Evolutionary conservation across 2,329 filamentous ascomycete genomes (phyloP).

Genomic region (Penicillium sp.): DNA sequence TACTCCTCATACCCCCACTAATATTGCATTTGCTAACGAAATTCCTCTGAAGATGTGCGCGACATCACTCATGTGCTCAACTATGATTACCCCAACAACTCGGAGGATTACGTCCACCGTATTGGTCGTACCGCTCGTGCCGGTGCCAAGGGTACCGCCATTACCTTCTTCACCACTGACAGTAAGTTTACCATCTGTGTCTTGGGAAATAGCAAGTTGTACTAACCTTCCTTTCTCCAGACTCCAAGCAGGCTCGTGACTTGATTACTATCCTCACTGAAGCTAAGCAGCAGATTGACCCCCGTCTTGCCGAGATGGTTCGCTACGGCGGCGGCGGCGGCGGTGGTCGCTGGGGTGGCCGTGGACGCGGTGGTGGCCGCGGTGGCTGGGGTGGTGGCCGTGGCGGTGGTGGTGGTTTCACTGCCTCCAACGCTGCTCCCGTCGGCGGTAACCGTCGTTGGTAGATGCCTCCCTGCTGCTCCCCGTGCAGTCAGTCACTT

Average conservation of each 20-base stretch:
- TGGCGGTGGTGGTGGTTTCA: constrained; percentile 48
- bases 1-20: constrained; percentile 39
- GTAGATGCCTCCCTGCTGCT: constrained; percentile 41
- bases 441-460: constrained; percentile 57
- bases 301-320: constrained; percentile 91
- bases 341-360: constrained; percentile 62
- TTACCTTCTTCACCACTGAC: constrained; percentile 98
- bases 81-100: constrained; percentile 99
- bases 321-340: constrained; percentile 85
- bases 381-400: constrained; percentile 56
- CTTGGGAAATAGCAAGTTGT: constrained; percentile 6
- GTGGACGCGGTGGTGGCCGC: constrained; percentile 65
- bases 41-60: constrained; percentile 81
- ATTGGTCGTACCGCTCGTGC: constrained; percentile 68
- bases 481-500: constrained; percentile 19
- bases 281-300: constrained; percentile 97
- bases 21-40: constrained; percentile 73
- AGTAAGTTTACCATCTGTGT: constrained; percentile 63
- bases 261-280: constrained; percentile 88
- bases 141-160: constrained; percentile 90
- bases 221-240: constrained; percentile 44
- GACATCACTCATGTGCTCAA: constrained; percentile 99
- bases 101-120: constrained; percentile 67
- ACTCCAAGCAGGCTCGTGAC: constrained; percentile 94
- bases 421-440: constrained; percentile 58